These are phyloP conservation scores for Trichoderma sp. DNA, from an alignment of 2,329 filamentous ascomycete genomes.

Conservation along the genomic window DNA sequence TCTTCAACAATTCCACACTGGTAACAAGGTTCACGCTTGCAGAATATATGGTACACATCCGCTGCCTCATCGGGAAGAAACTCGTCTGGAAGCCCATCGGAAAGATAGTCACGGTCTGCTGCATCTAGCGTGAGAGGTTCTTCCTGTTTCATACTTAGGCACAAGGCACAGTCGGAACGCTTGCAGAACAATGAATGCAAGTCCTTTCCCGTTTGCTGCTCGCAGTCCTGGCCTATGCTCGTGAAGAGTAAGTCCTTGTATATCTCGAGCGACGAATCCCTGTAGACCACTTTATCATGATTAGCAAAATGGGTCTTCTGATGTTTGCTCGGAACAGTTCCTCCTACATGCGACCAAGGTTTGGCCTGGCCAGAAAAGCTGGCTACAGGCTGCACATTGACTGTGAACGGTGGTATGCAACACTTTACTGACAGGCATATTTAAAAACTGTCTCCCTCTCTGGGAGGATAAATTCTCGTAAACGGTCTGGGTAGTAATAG, in stretches of 20 bases:
- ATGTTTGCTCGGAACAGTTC: background rate
- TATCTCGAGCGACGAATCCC: background rate
- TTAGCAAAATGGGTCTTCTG: background rate
- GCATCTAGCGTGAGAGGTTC: background rate
- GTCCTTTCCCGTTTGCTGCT: background rate
- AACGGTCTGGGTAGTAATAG: background rate
- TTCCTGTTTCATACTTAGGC: background rate
- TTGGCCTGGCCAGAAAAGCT: constrained; percentile 1
- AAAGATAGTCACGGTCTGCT: background rate
- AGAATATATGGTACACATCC: background rate
- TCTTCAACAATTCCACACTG: constrained; percentile 16
- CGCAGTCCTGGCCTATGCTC: background rate
- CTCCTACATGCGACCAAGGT: background rate
- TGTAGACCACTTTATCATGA: background rate
- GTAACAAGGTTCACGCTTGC: background rate
- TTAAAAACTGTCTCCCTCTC: background rate
- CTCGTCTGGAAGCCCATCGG: background rate
- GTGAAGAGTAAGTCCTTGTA: background rate
- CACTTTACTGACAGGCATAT: background rate
- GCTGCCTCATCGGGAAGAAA: background rate
- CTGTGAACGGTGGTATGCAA: background rate
- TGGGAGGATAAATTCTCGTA: background rate
- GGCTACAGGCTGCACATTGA: constrained; percentile 8
- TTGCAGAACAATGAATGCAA: background rate
- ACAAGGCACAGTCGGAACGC: background rate